These are phyloP conservation scores for Sporodiniella umbellata DNA, from an alignment of 371 early-diverging fungal genomes.

Conservation along the genomic window DNA sequence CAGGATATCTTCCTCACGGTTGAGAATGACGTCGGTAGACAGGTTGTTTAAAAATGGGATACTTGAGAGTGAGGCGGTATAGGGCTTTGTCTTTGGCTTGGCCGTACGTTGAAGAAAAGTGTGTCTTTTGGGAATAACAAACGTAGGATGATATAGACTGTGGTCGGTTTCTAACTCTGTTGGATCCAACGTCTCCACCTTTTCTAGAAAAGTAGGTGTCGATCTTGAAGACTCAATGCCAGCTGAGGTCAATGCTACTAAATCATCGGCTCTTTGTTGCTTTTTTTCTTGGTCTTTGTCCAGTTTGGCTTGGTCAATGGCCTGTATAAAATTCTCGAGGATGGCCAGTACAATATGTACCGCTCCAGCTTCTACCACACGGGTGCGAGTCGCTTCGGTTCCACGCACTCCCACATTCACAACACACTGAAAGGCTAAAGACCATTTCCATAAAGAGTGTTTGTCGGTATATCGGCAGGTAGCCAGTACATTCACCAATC, in stretches of 20 bases:
- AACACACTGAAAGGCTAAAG: conserved; percentile 78
- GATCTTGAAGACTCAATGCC: conserved; percentile 6
- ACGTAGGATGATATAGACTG: conserved; percentile 1
- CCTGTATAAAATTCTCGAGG: conserved; percentile 65
- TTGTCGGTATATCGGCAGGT: conserved; percentile 66
- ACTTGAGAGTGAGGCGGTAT: conserved; percentile 18
- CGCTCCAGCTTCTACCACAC: conserved; percentile 81
- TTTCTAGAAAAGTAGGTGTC: conserved; percentile 4
- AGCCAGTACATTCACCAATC: conserved; percentile 74
- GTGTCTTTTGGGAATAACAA: conserved; percentile 22
- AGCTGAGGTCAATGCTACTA: conserved; percentile 10
- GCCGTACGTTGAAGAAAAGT: conserved; percentile 20
- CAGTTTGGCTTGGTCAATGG: conserved; percentile 56
- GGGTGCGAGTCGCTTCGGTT: conserved; percentile 69
- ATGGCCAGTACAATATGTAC: conserved; percentile 74
- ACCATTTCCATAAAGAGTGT: conserved; percentile 74
- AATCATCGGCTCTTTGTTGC: conserved; percentile 18
- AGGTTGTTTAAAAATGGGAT: conserved; percentile 27
- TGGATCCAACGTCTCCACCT: no score
- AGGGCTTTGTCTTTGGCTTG: conserved; percentile 22
- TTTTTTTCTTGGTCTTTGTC: conserved; percentile 55
- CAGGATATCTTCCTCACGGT: conserved; percentile 79
- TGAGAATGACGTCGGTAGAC: conserved; percentile 55
- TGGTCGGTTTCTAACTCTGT: conserved; percentile 1
- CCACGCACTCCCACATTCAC: conserved; percentile 86